Evolutionary conservation across 352 stramenopile species (phyloP), one percentile per base, ranked within the genome.

Genomic region (Globisporangium acanthophoron): DNA sequence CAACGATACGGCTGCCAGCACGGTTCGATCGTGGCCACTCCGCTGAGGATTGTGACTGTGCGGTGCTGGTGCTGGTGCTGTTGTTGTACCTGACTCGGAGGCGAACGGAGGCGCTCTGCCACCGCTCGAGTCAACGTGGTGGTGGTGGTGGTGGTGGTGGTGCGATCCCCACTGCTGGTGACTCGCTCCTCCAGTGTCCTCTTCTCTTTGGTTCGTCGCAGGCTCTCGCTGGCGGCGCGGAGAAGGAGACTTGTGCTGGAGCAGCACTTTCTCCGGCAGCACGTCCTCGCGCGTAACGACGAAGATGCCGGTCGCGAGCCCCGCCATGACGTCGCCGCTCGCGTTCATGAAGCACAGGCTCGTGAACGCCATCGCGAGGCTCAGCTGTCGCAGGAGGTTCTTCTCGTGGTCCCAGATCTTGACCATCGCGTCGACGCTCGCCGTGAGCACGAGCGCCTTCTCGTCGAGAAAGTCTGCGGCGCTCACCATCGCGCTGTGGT

Each of bases 401-500:
- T 81, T 81, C 20, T 78, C 56, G 27, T 88, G 79, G 52, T 87
- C 74, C 81, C 81, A 91, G 54, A 88, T 62, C 66, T 89, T 88
- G 46, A 89, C 67, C 31, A 85, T 67, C 12, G 80, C 80, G 53
- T 89, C 81, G n/a, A 88, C 75, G 54, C 78, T 91, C 4, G 65
- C 78, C 0, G 78, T 88, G 11, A 89, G 59, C 16, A 83, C 58
- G 39, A 91, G 29, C 11, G 57, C 58, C 24, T 79, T 74, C 37
- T 83, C 69, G 53, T 91, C 78, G 2, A 87, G 60, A 61, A 87
- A 91, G 43, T 88, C 81, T 8, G 60, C 81, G 2, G 71, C 75
- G 35, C 73, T 83, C 16, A 89, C 69, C 43, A 85, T 85, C 12
- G 78, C 78, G 24, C 64, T 70, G 59, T 90, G 80, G 61, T 72